A percentile compares a stretch with the other conserved stretches of the same genome.
Evolutionary conservation across 2,329 filamentous ascomycete species (phyloP).

Genomic region (Domatiomyces catenatus): DNA sequence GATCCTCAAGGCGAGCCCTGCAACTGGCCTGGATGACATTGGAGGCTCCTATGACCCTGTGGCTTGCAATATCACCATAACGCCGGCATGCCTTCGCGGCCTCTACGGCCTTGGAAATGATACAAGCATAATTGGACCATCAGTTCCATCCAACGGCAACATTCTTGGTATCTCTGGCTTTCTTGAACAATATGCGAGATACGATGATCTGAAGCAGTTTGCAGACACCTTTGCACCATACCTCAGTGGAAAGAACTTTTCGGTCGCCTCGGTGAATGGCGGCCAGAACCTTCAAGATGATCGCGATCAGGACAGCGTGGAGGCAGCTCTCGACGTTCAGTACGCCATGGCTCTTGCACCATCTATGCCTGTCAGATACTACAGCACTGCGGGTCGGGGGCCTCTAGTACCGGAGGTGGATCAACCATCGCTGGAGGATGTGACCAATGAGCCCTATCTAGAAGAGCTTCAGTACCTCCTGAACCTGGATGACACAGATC

Average conservation of each 20-base stretch:
- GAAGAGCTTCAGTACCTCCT: slow-evolving; percentile 48
- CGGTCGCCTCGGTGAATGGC: slow-evolving; percentile 40
- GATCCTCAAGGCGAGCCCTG: slow-evolving; percentile 13
- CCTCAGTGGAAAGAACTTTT: slow-evolving; percentile 39
- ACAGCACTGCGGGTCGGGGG: slow-evolving; percentile 43
- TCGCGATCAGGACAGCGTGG: slow-evolving; percentile 28
- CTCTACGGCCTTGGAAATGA: slow-evolving; percentile 22
- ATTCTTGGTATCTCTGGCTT: slow-evolving; percentile 35
- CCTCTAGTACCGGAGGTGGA: slow-evolving; percentile 35
- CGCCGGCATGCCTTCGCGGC: slow-evolving; percentile 34
- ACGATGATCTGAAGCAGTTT: slow-evolving; percentile 42
- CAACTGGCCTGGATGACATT: slow-evolving; percentile 2
- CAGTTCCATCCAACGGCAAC: slow-evolving; percentile 23
- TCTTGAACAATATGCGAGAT: slow-evolving; percentile 37
- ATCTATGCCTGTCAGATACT: slow-evolving; percentile 41
- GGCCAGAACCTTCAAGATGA: slow-evolving; percentile 36
- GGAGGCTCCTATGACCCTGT: slow-evolving; percentile 12
- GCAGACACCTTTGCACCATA: slow-evolving; percentile 39
- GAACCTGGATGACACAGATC: slow-evolving; percentile 34
- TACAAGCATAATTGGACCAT: slow-evolving; percentile 31
- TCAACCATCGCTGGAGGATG: slow-evolving; percentile 28
- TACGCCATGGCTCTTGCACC: slow-evolving; percentile 42
- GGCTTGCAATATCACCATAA: slow-evolving; percentile 29
- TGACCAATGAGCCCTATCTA: slow-evolving; percentile 50
- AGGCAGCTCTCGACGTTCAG: slow-evolving; percentile 40